Evolutionary conservation across 2,329 filamentous ascomycete genomes (phyloP).

Genomic region (Colletotrichum destructivum): DNA sequence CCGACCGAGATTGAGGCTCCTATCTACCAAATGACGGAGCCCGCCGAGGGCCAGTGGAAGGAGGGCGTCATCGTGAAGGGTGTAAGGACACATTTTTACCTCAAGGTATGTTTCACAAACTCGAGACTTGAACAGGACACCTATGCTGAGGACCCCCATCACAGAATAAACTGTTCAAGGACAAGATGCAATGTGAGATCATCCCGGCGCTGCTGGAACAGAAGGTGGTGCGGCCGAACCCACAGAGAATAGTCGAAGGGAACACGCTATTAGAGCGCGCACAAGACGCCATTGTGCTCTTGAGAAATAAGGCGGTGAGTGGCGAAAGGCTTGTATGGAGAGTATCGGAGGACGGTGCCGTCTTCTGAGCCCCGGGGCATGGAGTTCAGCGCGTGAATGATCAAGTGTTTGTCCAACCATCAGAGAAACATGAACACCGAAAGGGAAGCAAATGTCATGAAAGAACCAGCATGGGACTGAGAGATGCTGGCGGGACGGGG

Average conservation of each 20-base stretch:
- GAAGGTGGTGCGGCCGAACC: conserved; percentile 58
- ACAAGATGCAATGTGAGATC: conserved; percentile 69
- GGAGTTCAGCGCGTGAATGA: too few relatives aligned
- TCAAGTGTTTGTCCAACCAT: too few relatives aligned
- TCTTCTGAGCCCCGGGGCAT: background rate
- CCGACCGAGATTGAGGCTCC: conserved; percentile 63
- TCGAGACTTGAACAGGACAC: background rate
- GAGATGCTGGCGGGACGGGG: too few relatives aligned
- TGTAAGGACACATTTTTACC: conserved; percentile 70
- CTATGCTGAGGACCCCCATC: background rate
- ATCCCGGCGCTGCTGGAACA: conserved; percentile 63
- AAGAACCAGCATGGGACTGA: too few relatives aligned
- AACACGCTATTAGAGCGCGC: conserved; percentile 55
- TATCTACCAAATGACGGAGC: conserved; percentile 68
- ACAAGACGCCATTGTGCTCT: conserved; percentile 53
- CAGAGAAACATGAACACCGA: too few relatives aligned
- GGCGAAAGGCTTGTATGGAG: conserved; percentile 59
- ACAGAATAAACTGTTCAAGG: conserved; percentile 69
- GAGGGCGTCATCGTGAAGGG: conserved; percentile 67
- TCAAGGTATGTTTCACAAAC: conserved; percentile 55
- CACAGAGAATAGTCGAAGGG: conserved; percentile 59
- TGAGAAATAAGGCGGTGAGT: conserved; percentile 56
- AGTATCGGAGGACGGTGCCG: conserved; percentile 36
- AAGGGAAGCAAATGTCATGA: too few relatives aligned
- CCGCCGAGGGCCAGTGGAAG: conserved; percentile 60